Percentiles rank a stretch among this genome's conserved stretches.
phyloP scores from a whole-genome alignment of 345 rosid species.

The Populus euphratica region DNA sequence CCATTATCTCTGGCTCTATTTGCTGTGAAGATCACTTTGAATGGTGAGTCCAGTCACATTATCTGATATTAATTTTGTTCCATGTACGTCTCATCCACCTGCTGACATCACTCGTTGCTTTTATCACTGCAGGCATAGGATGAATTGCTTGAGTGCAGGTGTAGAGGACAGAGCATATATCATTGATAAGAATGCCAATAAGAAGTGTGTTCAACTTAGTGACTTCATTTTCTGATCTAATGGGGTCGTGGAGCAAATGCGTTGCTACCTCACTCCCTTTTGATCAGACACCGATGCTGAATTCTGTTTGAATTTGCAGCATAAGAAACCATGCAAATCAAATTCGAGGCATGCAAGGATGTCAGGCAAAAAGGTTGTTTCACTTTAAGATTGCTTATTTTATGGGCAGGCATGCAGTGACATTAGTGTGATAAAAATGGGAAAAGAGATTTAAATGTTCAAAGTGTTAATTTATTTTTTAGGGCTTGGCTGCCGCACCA shows the following conservation, averaged over 20 bases:
- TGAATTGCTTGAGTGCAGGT: conserved; percentile 55
- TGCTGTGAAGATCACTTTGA: conserved; percentile 75
- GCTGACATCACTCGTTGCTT: not conserved
- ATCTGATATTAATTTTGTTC: not conserved
- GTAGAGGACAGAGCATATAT: conserved; percentile 45
- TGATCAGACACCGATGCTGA: not conserved
- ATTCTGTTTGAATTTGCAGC: not conserved
- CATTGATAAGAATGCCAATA: conserved; percentile 22
- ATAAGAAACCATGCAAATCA: not conserved
- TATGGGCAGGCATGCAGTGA: not conserved
- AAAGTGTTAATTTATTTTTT: not conserved
- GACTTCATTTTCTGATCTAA: conserved; percentile 61
- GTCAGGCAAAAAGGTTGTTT: not conserved
- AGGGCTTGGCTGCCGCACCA: no score
- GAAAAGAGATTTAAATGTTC: not conserved
- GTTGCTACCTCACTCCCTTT: not conserved
- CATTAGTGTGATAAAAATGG: not conserved
- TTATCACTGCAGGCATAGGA: conserved; percentile 51
- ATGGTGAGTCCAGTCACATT: conserved; percentile 34
- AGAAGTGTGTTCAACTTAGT: conserved; percentile 39
- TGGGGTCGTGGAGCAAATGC: not conserved
- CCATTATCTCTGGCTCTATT: conserved; percentile 55
- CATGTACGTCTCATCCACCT: not conserved
- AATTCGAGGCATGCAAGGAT: no score
- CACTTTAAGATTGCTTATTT: not conserved